These are phyloP conservation scores for Pyrenophora tritici-repentis DNA, from an alignment of 2,329 filamentous ascomycete species.

Conservation along the genomic window DNA sequence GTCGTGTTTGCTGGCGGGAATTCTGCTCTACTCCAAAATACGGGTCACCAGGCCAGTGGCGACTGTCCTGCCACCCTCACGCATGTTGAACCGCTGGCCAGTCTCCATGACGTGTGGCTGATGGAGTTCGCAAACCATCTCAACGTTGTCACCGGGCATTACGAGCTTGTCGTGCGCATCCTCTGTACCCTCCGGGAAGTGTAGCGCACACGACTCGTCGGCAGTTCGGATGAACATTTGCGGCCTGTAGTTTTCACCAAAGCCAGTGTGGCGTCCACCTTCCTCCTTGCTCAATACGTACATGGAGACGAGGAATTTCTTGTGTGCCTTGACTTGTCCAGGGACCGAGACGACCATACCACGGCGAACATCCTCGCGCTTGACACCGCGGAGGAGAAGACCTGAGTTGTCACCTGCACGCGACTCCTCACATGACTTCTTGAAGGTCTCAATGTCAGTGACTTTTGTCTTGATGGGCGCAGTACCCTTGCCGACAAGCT, in stretches of 20 bases:
- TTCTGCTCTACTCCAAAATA: slow-evolving; percentile 39
- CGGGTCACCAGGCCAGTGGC: slow-evolving; percentile 49
- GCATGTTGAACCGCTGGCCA: slow-evolving; percentile 96
- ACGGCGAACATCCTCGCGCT: slow-evolving; percentile 90
- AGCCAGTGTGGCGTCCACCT: slow-evolving; percentile 94
- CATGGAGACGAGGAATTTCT: slow-evolving; percentile 91
- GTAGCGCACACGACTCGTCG: slow-evolving; percentile 73
- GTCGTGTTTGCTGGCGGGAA: background rate
- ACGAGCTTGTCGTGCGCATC: slow-evolving; percentile 77
- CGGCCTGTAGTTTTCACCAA: slow-evolving; percentile 94
- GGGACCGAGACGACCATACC: slow-evolving; percentile 93
- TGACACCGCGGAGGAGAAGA: slow-evolving; percentile 91
- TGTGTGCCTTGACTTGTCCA: slow-evolving; percentile 81
- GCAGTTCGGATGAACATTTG: slow-evolving; percentile 96
- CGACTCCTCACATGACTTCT: slow-evolving; percentile 98
- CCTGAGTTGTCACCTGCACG: slow-evolving; percentile 98
- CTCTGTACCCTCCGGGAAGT: slow-evolving; percentile 83
- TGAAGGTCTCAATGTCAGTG: slow-evolving; percentile 99
- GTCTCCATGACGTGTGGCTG: slow-evolving; percentile 85
- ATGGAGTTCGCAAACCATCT: slow-evolving; percentile 90
- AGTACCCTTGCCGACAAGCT: slow-evolving; percentile 85
- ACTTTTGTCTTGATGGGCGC: slow-evolving; percentile 96
- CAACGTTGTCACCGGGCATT: slow-evolving; percentile 98
- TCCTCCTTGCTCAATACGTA: slow-evolving; percentile 98
- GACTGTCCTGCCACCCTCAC: slow-evolving; percentile 80